Conservation (phyloP, 1,284 basidiomycete genomes). For the Schizophyllum commune region DNA sequence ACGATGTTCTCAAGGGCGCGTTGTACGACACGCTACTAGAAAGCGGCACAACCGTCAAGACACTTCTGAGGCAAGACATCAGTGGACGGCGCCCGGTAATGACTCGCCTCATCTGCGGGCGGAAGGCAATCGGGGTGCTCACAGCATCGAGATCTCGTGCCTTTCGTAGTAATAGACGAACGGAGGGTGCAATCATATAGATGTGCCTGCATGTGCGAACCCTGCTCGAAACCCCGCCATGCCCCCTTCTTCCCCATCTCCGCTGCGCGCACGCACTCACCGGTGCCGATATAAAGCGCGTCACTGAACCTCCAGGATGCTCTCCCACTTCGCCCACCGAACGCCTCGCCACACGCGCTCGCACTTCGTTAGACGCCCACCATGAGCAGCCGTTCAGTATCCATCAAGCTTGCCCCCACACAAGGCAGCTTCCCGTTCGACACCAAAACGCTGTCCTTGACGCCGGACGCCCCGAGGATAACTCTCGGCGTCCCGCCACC, state of each 20-base stretch:
- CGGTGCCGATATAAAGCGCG: neutral
- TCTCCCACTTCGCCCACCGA: neutral
- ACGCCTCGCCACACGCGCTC: neutral
- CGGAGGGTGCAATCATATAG: neutral
- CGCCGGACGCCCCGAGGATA: constrained; percentile 19
- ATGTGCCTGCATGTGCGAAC: neutral
- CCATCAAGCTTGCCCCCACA: constrained; percentile 28
- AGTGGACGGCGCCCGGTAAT: no score
- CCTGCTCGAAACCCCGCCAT: neutral
- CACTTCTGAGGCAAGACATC: no score
- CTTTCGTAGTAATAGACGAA: neutral
- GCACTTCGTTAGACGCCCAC: neutral
- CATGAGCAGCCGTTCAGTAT: constrained; percentile 9
- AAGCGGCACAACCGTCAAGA: no score
- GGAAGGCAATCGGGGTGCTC: neutral
- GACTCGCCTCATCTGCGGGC: no score
- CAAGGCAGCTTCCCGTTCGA: constrained; percentile 35
- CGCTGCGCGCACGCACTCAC: neutral
- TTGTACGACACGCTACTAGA: no score
- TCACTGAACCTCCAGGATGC: neutral
- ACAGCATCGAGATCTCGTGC: neutral
- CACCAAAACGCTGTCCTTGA: constrained; percentile 29
- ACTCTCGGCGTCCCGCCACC: constrained; percentile 19
- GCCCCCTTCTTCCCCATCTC: neutral
- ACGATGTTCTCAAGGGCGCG: no score